Percentiles rank a stretch among this genome's conserved stretches.
Conservation (phyloP, 108 stramenopile genomes). For the Fragilariopsis cylindrus region DNA sequence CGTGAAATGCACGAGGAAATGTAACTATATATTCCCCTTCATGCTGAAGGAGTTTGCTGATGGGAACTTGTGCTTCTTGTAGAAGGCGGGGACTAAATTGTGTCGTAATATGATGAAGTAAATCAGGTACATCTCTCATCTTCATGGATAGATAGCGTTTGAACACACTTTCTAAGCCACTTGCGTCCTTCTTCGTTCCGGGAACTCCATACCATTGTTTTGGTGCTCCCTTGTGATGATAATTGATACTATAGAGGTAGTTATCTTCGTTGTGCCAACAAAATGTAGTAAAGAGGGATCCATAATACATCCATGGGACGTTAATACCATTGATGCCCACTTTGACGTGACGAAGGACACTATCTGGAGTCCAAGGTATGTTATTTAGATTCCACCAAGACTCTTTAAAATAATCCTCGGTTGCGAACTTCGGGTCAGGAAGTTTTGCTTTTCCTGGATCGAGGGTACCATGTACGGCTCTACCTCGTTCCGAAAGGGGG, state of each 20-base stretch:
- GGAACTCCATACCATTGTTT: constrained; percentile 99
- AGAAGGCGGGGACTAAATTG: constrained; percentile 91
- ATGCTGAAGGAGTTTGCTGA: constrained; percentile 89
- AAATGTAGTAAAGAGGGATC: constrained; percentile 95
- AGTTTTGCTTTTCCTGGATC: constrained; percentile 48
- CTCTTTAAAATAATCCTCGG: constrained; percentile 83
- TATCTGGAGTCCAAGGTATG: constrained; percentile 86
- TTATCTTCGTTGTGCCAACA: constrained; percentile 99
- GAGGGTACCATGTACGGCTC: constrained; percentile 54
- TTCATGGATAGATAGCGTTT: constrained; percentile 91
- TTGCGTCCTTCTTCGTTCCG: constrained; percentile 76
- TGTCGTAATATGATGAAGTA: constrained; percentile 94
- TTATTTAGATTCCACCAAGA: constrained; percentile 99
- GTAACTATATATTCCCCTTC: constrained; percentile 96
- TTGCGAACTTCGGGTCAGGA: constrained; percentile 79
- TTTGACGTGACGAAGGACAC: constrained; percentile 87
- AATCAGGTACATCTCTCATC: constrained; percentile 89
- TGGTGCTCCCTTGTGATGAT: constrained; percentile 94
- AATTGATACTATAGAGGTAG: constrained; percentile 98
- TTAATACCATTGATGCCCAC: constrained; percentile 96
- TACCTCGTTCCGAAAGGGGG: constrained; percentile 76
- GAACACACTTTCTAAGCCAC: constrained; percentile 85
- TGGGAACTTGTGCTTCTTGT: constrained; percentile 78
- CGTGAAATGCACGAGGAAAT: constrained; percentile 96
- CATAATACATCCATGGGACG: constrained; percentile 96